Evolutionary conservation across 495 filamentous ascomycete species (phyloP).

Genomic region (Chaetomium fimeti): DNA sequence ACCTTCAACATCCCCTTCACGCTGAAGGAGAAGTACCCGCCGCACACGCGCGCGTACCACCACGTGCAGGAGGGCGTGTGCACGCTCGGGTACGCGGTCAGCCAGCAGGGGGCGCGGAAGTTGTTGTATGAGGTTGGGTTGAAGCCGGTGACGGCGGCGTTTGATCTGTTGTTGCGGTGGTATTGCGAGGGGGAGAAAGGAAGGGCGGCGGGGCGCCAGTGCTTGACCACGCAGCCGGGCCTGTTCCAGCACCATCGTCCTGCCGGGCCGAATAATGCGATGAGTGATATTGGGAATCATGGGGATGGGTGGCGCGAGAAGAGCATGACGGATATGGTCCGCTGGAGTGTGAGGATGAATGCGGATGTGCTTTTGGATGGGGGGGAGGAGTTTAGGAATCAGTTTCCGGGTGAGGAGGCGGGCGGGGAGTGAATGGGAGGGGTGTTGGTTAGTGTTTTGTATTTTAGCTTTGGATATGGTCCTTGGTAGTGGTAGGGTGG

Average conservation of each 20-base stretch:
- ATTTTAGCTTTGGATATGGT: too few species aligned
- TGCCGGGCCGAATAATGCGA: constrained; percentile 27
- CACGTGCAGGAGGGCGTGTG: constrained; percentile 40
- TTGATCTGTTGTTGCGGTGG: constrained; percentile 33
- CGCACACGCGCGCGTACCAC: constrained; percentile 40
- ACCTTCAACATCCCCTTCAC: constrained; percentile 29
- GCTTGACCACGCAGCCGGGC: constrained; percentile 34
- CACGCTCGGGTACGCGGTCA: constrained; percentile 39
- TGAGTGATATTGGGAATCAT: constrained; percentile 38
- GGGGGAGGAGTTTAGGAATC: constrained; percentile 28
- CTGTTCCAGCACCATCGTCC: constrained; percentile 36
- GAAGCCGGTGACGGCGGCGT: constrained; percentile 27
- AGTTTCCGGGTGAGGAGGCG: constrained; percentile 28
- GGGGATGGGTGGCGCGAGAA: constrained; percentile 27
- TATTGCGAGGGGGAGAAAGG: constrained; percentile 34
- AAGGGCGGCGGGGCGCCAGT: constrained; percentile 26
- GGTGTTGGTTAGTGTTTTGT: too few species aligned
- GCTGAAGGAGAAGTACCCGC: constrained; percentile 29
- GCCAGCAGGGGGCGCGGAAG: constrained; percentile 30
- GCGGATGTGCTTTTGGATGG: constrained; percentile 32
- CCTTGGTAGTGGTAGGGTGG: too few species aligned
- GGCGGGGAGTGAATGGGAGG: too few species aligned
- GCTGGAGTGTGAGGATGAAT: constrained; percentile 40
- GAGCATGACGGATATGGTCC: constrained; percentile 28
- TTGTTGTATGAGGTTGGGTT: constrained; percentile 35